Evolutionary conservation across 73 alveolate species (phyloP).

Genomic region (Stentor roeselii): DNA sequence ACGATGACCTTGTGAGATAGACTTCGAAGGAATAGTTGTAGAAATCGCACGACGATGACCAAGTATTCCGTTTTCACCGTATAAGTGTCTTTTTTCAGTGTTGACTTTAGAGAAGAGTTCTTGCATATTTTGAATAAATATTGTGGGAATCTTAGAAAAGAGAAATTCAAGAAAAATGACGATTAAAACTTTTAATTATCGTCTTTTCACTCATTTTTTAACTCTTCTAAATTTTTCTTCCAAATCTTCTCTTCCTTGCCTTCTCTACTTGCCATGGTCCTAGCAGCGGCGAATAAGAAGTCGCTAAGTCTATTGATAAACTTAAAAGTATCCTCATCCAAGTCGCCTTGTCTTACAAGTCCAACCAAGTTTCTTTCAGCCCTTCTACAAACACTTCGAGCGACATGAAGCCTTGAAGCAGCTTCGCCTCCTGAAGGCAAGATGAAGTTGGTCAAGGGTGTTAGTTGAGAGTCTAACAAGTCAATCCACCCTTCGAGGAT

Average conservation of each 20-base stretch:
- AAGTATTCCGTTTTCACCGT: neutral
- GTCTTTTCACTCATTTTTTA: too few species aligned
- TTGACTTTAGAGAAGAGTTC: neutral
- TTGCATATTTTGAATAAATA: too few species aligned
- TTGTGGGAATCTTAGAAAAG: too few species aligned
- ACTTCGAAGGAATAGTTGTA: neutral
- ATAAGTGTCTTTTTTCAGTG: neutral
- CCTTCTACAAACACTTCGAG: conserved; percentile 62
- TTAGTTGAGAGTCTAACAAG: conserved; percentile 36
- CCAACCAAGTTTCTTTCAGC: conserved; percentile 51
- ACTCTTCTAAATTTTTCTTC: too few species aligned
- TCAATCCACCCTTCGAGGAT: conserved; percentile 64
- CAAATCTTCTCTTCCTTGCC: conserved; percentile 50
- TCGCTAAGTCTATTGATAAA: conserved; percentile 70
- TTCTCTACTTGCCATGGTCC: conserved; percentile 43
- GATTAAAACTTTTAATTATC: too few species aligned
- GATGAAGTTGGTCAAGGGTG: conserved; percentile 55
- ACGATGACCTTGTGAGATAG: neutral
- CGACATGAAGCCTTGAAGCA: conserved; percentile 48
- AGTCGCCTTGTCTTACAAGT: neutral
- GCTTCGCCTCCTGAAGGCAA: conserved; percentile 73
- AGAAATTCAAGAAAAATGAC: too few species aligned
- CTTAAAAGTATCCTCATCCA: conserved; percentile 15
- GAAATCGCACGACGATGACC: conserved; percentile 5
- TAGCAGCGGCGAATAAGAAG: conserved; percentile 55